These are phyloP conservation scores for Inosperma sp. DNA, from an alignment of 768 basidiomycete species.

Conservation along the genomic window DNA sequence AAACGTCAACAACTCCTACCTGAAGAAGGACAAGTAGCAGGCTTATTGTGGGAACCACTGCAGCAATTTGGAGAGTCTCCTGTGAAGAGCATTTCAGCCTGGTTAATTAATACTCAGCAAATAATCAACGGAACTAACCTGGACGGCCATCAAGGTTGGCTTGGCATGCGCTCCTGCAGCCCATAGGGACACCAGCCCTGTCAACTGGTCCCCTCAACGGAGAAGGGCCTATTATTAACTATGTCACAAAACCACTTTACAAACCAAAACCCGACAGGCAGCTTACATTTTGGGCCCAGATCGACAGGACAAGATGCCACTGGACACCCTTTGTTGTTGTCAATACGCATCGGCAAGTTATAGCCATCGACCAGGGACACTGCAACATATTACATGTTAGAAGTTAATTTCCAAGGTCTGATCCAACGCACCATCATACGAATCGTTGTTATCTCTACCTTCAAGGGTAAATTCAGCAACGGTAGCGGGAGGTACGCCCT, in stretches of 20 bases:
- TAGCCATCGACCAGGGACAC: slow-evolving; percentile 56
- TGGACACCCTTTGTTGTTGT: slow-evolving; percentile 50
- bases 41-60: slow-evolving; percentile 46
- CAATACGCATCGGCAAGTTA: slow-evolving; percentile 57
- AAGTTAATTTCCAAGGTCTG: background rate
- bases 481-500: slow-evolving; percentile 65
- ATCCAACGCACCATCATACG: slow-evolving; percentile 49
- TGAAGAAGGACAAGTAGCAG: slow-evolving; percentile 51
- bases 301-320: slow-evolving; percentile 59
- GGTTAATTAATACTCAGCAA: background rate
- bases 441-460: slow-evolving; percentile 42
- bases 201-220: slow-evolving; percentile 51
- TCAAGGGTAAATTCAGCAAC: slow-evolving; percentile 66
- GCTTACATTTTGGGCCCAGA: slow-evolving; percentile 43
- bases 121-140: slow-evolving; percentile 21
- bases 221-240: slow-evolving; percentile 39
- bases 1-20: slow-evolving; percentile 20
- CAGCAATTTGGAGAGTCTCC: slow-evolving; percentile 62
- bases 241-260: background rate
- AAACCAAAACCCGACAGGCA: background rate
- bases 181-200: slow-evolving; percentile 49
- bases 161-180: slow-evolving; percentile 57
- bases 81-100: slow-evolving; percentile 19
- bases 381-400: background rate
- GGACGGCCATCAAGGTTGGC: slow-evolving; percentile 42